Evolutionary conservation across 345 rosid species (phyloP).

Genomic region (Laguncularia racemosa): DNA sequence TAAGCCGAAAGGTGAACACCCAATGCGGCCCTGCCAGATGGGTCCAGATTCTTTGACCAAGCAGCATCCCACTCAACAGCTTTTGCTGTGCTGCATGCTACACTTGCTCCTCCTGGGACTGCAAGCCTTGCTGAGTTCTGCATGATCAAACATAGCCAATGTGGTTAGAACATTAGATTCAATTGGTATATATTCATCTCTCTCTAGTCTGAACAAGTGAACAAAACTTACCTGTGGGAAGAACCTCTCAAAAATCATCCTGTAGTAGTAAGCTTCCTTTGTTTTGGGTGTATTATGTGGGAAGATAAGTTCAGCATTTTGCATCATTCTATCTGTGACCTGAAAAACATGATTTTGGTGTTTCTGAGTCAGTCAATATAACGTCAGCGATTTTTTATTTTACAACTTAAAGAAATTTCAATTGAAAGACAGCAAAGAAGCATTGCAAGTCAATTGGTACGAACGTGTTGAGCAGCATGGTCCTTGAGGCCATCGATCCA

Average conservation of each 20-base stretch:
- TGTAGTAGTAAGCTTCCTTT: conserved; percentile 83
- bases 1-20: conserved; percentile 87
- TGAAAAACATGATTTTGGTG: conserved; percentile 6
- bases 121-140: conserved; percentile 83
- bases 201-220: background rate
- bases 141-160: background rate
- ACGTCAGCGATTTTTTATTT: too few relatives aligned
- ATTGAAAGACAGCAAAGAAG: background rate
- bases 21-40: conserved; percentile 89
- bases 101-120: conserved; percentile 85
- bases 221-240: conserved; percentile 63
- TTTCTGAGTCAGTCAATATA: too few relatives aligned
- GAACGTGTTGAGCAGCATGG: conserved; percentile 67
- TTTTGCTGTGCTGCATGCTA: conserved; percentile 88
- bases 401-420: too few relatives aligned
- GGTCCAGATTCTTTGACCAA: conserved; percentile 86
- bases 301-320: conserved; percentile 55
- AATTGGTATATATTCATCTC: too few relatives aligned
- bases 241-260: conserved; percentile 88
- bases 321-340: conserved; percentile 87
- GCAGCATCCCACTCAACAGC: conserved; percentile 85
- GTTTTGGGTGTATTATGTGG: conserved; percentile 79
- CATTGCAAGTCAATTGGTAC: background rate
- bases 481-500: conserved; percentile 97
- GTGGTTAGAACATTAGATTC: too few relatives aligned